Percentiles rank a stretch among this genome's conserved stretches.
phyloP scores from a whole-genome alignment of 179 eudicot species.

The Vitellaria paradoxa region DNA sequence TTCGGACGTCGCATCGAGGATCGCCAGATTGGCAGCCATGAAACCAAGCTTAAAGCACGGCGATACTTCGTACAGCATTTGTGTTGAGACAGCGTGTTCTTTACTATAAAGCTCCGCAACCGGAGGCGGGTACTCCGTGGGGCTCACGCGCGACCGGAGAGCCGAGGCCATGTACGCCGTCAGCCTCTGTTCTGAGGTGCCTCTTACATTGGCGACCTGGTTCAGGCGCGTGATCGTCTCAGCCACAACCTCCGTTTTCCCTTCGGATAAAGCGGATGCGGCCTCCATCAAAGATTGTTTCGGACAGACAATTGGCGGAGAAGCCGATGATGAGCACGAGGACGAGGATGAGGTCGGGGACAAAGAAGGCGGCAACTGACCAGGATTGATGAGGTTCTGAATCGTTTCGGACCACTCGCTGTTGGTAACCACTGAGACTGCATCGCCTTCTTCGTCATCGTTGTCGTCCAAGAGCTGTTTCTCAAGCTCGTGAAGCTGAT shows the following conservation, averaged over 20 bases:
- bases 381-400: slow-evolving; percentile 41
- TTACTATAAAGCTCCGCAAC: slow-evolving; percentile 37
- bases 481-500: slow-evolving; percentile 65
- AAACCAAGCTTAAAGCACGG: slow-evolving; percentile 78
- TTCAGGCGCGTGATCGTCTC: slow-evolving; percentile 53
- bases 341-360: slow-evolving; percentile 77
- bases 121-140: slow-evolving; percentile 31
- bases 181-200: slow-evolving; percentile 66
- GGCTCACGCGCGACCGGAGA: slow-evolving; percentile 56
- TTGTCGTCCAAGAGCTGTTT: slow-evolving; percentile 66
- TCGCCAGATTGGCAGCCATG: slow-evolving; percentile 68
- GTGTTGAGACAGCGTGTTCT: slow-evolving; percentile 49
- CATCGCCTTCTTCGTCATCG: slow-evolving; percentile 39
- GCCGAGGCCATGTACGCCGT: slow-evolving; percentile 53
- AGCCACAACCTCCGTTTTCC: slow-evolving; percentile 33
- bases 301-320: slow-evolving; percentile 27
- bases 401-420: slow-evolving; percentile 87
- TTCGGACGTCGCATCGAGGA: slow-evolving; percentile 55
- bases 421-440: slow-evolving; percentile 61
- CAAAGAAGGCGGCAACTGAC: slow-evolving; percentile 37
- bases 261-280: slow-evolving; percentile 66
- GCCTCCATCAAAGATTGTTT: slow-evolving; percentile 63
- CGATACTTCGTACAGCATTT: slow-evolving; percentile 52
- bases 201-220: slow-evolving; percentile 39
- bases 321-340: slow-evolving; percentile 49